These are phyloP conservation scores for Ustilago lituana DNA, from an alignment of 1,284 basidiomycete genomes.

Conservation along the genomic window DNA sequence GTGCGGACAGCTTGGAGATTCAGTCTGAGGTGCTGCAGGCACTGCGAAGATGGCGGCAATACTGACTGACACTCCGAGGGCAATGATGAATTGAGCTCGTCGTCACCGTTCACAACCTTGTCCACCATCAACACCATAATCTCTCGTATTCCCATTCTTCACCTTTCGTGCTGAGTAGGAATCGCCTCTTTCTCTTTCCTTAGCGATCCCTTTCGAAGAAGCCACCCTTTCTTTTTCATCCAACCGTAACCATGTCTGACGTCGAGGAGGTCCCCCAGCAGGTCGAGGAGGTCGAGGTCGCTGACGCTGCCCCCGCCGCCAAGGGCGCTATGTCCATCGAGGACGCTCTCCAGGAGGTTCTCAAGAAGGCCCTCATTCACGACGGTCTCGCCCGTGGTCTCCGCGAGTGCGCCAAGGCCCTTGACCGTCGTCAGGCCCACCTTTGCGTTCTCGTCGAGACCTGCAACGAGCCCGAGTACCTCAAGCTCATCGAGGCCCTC, in stretches of 20 bases:
- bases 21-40: too few relatives aligned
- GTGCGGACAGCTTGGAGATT: too few relatives aligned
- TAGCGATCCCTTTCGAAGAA: constrained; percentile 66
- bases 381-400: constrained; percentile 98
- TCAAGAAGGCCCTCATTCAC: constrained; percentile 96
- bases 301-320: constrained; percentile 75
- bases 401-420: constrained; percentile 95
- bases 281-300: constrained; percentile 74
- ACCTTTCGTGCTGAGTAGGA: constrained; percentile 53
- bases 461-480: constrained; percentile 98
- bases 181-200: constrained; percentile 29
- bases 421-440: constrained; percentile 98
- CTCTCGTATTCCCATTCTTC: constrained; percentile 44
- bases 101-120: background rate
- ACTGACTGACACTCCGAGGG: too few relatives aligned
- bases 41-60: too few relatives aligned
- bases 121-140: constrained; percentile 17
- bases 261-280: constrained; percentile 64
- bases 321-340: constrained; percentile 92
- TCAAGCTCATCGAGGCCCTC: constrained; percentile 99
- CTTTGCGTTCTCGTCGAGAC: constrained; percentile 99
- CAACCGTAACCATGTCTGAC: constrained; percentile 63
- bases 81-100: background rate
- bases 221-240: constrained; percentile 41
- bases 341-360: constrained; percentile 93